Conservation (phyloP, 306 rosid genomes). For the Cicer judaicum region DNA sequence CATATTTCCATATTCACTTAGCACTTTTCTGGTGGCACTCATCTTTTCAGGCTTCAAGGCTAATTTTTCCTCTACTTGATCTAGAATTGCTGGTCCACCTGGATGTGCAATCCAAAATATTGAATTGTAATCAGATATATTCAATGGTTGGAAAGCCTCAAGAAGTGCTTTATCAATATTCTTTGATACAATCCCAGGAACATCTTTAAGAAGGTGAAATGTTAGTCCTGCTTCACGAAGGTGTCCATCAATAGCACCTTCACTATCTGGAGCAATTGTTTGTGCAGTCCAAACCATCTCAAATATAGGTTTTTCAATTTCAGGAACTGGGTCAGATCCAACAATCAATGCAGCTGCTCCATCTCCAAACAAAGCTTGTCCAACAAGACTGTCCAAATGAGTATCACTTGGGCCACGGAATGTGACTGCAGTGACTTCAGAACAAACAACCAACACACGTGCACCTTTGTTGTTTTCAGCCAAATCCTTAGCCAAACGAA, state of each 20-base stretch:
- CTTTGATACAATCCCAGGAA: slow-evolving; percentile 50
- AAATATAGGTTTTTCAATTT: slow-evolving; percentile 63
- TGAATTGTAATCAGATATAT: slow-evolving; percentile 48
- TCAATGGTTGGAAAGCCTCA: slow-evolving; percentile 44
- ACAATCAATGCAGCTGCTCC: slow-evolving; percentile 59
- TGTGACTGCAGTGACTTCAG: slow-evolving; percentile 48
- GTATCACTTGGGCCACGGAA: slow-evolving; percentile 51
- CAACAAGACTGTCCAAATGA: slow-evolving; percentile 48
- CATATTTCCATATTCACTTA: slow-evolving; percentile 77
- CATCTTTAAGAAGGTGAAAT: slow-evolving; percentile 52
- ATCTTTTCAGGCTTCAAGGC: slow-evolving; percentile 43
- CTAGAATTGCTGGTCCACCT: slow-evolving; percentile 48
- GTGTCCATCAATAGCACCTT: slow-evolving; percentile 57
- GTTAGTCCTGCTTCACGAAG: slow-evolving; percentile 50
- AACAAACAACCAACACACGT: slow-evolving; percentile 50
- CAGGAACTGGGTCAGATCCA: slow-evolving; percentile 67
- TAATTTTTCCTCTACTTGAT: slow-evolving; percentile 44
- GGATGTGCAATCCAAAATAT: slow-evolving; percentile 54
- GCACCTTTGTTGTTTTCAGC: slow-evolving; percentile 54
- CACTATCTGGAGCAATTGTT: slow-evolving; percentile 74
- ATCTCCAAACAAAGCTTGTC: slow-evolving; percentile 51
- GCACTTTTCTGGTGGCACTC: slow-evolving; percentile 54
- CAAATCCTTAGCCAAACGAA: slow-evolving; percentile 53
- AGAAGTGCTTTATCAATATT: slow-evolving; percentile 40
- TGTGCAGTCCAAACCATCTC: slow-evolving; percentile 73